phyloP scores from a whole-genome alignment of 345 rosid genomes.

The Trapa bicornis region DNA sequence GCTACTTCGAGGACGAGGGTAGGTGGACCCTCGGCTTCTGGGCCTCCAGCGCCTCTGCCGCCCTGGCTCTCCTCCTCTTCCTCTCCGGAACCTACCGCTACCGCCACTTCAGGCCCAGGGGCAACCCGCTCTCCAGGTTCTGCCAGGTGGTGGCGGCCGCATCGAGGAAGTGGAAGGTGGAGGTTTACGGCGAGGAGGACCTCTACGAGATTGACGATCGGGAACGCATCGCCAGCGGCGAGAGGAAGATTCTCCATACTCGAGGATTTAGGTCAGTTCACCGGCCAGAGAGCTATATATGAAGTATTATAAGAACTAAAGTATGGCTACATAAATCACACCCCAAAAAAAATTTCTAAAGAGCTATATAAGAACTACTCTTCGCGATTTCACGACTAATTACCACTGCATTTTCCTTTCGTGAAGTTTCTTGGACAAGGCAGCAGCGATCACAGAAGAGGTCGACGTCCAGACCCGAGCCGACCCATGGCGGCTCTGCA shows the following conservation, averaged over 20 bases:
- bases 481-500: slow-evolving; percentile 69
- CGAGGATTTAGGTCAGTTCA: slow-evolving; percentile 69
- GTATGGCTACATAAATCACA: no score
- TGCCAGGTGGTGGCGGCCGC: slow-evolving; percentile 88
- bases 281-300: no score
- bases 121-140: slow-evolving; percentile 77
- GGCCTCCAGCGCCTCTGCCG: slow-evolving; percentile 73
- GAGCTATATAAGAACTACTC: no score
- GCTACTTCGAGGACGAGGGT: slow-evolving; percentile 92
- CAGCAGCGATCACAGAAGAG: slow-evolving; percentile 46
- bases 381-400: not conserved
- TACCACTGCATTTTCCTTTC: not conserved
- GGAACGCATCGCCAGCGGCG: slow-evolving; percentile 27
- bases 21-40: slow-evolving; percentile 94
- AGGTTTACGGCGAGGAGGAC: slow-evolving; percentile 30
- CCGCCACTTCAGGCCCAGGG: slow-evolving; percentile 78
- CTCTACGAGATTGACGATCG: slow-evolving; percentile 34
- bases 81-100: slow-evolving; percentile 59
- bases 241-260: slow-evolving; percentile 68
- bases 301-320: no score
- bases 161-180: slow-evolving; percentile 46
- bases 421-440: slow-evolving; percentile 78
- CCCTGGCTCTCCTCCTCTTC: slow-evolving; percentile 42
- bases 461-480: not conserved
- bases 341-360: no score